These are phyloP conservation scores for Cyathus striatus DNA, from an alignment of 768 basidiomycete species.

Conservation along the genomic window DNA sequence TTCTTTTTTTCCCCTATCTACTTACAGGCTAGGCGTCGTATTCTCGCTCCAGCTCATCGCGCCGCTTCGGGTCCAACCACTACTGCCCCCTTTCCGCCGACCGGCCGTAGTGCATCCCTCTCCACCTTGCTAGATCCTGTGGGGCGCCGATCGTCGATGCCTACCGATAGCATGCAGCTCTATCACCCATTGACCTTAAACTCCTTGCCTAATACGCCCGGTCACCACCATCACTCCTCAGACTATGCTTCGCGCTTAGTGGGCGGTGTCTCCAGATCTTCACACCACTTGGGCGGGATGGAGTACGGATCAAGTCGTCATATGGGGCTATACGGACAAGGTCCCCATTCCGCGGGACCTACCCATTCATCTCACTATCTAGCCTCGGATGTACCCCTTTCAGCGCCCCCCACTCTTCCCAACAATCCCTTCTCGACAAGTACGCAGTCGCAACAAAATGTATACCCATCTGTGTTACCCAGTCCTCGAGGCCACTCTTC, in stretches of 20 bases:
- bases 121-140: slow-evolving; percentile 35
- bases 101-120: slow-evolving; percentile 38
- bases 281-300: slow-evolving; percentile 24
- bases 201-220: slow-evolving; percentile 44
- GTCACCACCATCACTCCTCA: slow-evolving; percentile 29
- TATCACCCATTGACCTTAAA: slow-evolving; percentile 80
- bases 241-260: slow-evolving; percentile 48
- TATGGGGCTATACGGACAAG: slow-evolving; percentile 32
- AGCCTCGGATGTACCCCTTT: slow-evolving; percentile 42
- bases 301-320: slow-evolving; percentile 34
- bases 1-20: slow-evolving; percentile 8
- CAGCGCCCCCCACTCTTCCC: slow-evolving; percentile 46
- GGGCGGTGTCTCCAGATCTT: slow-evolving; percentile 32
- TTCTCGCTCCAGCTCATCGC: slow-evolving; percentile 77
- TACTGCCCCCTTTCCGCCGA: slow-evolving; percentile 63
- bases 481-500: slow-evolving; percentile 29
- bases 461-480: slow-evolving; percentile 29
- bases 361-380: slow-evolving; percentile 28
- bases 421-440: slow-evolving; percentile 36
- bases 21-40: slow-evolving; percentile 70
- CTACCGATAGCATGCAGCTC: slow-evolving; percentile 65
- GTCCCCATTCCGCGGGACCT: slow-evolving; percentile 37
- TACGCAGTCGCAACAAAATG: slow-evolving; percentile 23
- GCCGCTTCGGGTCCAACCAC: slow-evolving; percentile 75
- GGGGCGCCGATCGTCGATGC: slow-evolving; percentile 61